Conservation (phyloP, 345 rosid species). For the Clarkia xantiana region DNA sequence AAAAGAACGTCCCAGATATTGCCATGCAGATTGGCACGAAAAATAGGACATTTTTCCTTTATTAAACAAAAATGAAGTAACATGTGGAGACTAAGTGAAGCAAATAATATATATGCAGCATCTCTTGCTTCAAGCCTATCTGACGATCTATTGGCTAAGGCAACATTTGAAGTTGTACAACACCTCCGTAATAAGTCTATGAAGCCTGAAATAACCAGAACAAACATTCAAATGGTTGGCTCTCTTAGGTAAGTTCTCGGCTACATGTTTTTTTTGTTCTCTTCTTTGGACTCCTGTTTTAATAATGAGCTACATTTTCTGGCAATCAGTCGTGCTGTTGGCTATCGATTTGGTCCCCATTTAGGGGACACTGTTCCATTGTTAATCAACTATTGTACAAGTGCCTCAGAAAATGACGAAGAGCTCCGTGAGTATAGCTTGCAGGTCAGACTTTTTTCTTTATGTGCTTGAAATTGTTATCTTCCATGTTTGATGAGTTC, state of each 20-base stretch:
- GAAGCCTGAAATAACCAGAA: slow-evolving; percentile 79
- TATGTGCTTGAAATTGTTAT: background rate
- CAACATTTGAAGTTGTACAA: slow-evolving; percentile 58
- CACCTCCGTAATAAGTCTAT: slow-evolving; percentile 50
- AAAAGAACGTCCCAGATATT: background rate
- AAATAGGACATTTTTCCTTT: no score
- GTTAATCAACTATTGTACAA: slow-evolving; percentile 70
- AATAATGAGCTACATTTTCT: slow-evolving; percentile 8
- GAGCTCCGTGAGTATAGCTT: slow-evolving; percentile 98
- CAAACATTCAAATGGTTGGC: slow-evolving; percentile 99
- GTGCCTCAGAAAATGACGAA: slow-evolving; percentile 94
- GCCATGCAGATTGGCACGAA: no score
- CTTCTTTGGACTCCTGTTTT: slow-evolving; percentile 3
- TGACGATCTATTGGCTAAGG: slow-evolving; percentile 81
- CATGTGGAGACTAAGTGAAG: slow-evolving; percentile 5
- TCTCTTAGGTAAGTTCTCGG: slow-evolving; percentile 59
- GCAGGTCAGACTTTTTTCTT: slow-evolving; percentile 40
- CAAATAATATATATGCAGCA: slow-evolving; percentile 36
- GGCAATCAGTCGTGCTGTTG: slow-evolving; percentile 81
- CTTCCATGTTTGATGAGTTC: background rate
- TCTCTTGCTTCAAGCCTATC: slow-evolving; percentile 94
- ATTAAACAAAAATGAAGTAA: background rate
- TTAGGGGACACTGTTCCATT: slow-evolving; percentile 89
- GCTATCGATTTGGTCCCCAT: slow-evolving; percentile 96
- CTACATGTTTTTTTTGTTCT: background rate